These are phyloP conservation scores for Globisporangium parvum DNA, from an alignment of 352 stramenopile species.

Conservation along the genomic window DNA sequence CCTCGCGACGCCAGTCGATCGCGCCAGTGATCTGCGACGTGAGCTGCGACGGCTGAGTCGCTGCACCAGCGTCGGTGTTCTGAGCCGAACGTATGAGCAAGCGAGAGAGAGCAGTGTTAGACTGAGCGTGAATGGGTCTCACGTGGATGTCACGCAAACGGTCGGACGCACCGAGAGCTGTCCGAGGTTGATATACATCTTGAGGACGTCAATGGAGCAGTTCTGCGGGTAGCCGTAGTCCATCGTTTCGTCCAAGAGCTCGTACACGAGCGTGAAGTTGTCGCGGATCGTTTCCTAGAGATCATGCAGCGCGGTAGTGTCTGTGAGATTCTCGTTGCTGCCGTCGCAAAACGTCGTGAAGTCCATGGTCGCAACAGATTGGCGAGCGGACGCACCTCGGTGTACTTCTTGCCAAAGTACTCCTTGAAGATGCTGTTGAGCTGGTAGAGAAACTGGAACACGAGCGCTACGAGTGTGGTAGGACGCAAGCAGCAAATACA, in stretches of 20 bases:
- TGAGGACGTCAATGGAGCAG: slow-evolving; percentile 96
- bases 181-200: slow-evolving; percentile 98
- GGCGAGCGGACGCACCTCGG: slow-evolving; percentile 49
- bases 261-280: slow-evolving; percentile 99
- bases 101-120: background rate
- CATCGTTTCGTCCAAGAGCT: slow-evolving; percentile 99
- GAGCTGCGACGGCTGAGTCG: slow-evolving; percentile 87
- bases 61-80: slow-evolving; percentile 85
- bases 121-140: background rate
- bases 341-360: too few relatives aligned
- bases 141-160: background rate
- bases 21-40: slow-evolving; percentile 79
- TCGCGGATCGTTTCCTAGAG: slow-evolving; percentile 90
- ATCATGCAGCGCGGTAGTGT: background rate
- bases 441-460: slow-evolving; percentile 97
- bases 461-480: slow-evolving; percentile 49
- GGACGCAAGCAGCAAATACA: background rate
- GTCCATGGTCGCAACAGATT: background rate
- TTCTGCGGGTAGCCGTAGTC: slow-evolving; percentile 99
- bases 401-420: slow-evolving; percentile 97
- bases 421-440: slow-evolving; percentile 95
- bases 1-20: slow-evolving; percentile 93
- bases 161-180: slow-evolving; percentile 40
- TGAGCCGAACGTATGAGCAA: slow-evolving; percentile 8
- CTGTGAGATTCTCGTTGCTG: background rate